Evolutionary conservation across 495 filamentous ascomycete species (phyloP), one percentile per base, ranked within the genome.

Genomic region (Neurospora sp.): DNA sequence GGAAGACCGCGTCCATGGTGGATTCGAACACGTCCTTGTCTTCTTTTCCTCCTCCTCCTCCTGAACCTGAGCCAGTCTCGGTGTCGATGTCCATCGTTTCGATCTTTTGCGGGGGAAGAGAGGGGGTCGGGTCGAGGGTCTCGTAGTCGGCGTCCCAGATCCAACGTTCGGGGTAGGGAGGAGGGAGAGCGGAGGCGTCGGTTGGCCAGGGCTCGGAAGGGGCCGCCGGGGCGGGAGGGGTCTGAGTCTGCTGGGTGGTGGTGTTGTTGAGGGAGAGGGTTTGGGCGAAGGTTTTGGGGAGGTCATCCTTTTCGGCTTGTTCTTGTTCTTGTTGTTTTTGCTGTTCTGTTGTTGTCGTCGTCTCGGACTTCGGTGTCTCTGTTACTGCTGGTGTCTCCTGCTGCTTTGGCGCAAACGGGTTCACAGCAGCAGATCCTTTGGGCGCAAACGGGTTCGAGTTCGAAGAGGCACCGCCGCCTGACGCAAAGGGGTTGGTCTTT

Each of bases 121-220:
- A 71, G 0, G 83, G 79, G 8, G 76, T 81, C 27, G 4, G 85
- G 84, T 91, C 91, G 53, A 98, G 88, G 20, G 89, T 90, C 79
- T 98, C 96, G 84, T 93, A 94, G 75, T 98, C 96, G 12, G 94
- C 95, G 78, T 98, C 95, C 22, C 82, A 80, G 59, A 99, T 88
- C 84, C 92, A 91, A 82, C 89, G 92, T 68, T 86, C 79, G 0
- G 93, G 90, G 83, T 93, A 98, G 5, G 92, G 84, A 3, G 93
- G 93, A 75, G 91, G 90, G 1, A 82, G 81, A 7, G 88, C 82
- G 3, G 82, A 81, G 8, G 89, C 82, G 39, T 85, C 81, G 35
- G 85, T 71, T 20, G 96, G 95, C 94, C 94, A 99, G 6, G 94
- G 92, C 39, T 90, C 86, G 2, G 22, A 27, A 6, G 85, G 78